Percentiles rank a stretch among this genome's conserved stretches.
Evolutionary conservation across 176 grass and related monocot genomes (phyloP).

Genomic region (Triticum aestivum): IWGSC_CS_RefSeq_v2.1 NC_057804.1:178256415-178256914

Average conservation of each 20-base stretch:
- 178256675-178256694: constrained; percentile 82
- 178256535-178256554: constrained; percentile 57
- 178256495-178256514: constrained; percentile 33
- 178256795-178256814: constrained; percentile 33
- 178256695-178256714: constrained; percentile 94
- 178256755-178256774: constrained; percentile 79
- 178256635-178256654: constrained; percentile 91
- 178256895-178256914: constrained; percentile 30
- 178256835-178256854: constrained; percentile 63
- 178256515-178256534: constrained; percentile 83
- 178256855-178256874: constrained; percentile 51
- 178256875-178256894: constrained; percentile 22
- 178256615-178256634: constrained; percentile 78
- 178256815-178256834: constrained; percentile 63
- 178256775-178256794: constrained; percentile 32
- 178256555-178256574: constrained; percentile 65
- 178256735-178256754: constrained; percentile 73
- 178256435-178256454: constrained; percentile 19
- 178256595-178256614: constrained; percentile 89
- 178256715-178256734: constrained; percentile 76
- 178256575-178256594: constrained; percentile 61
- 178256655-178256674: constrained; percentile 82
- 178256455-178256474: constrained; percentile 4
- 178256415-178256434: constrained; percentile 17
- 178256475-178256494: constrained; percentile 9